A percentile compares a stretch with the other conserved stretches of the same genome.
Conservation (phyloP, 352 stramenopile genomes). For the Phytophthora palmivora region DNA sequence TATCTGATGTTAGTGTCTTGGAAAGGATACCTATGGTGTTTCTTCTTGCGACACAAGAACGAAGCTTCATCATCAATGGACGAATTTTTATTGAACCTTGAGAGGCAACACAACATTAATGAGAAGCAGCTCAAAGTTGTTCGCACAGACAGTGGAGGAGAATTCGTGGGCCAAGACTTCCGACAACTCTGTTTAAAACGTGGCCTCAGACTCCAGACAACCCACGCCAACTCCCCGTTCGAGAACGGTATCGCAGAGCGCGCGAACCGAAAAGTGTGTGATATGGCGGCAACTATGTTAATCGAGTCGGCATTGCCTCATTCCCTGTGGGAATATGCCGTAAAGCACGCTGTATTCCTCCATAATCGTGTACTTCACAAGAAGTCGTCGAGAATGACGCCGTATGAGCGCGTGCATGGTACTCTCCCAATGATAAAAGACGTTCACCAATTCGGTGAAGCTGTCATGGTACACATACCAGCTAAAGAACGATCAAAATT, state of each 20-base stretch:
- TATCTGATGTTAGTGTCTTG: slow-evolving; percentile 4
- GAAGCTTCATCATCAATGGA: not conserved
- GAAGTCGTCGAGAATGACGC: not conserved
- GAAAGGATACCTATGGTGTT: slow-evolving; percentile 1
- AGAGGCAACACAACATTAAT: not conserved
- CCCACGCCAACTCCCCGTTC: slow-evolving; percentile 2
- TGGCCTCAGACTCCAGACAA: not conserved
- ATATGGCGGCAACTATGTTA: slow-evolving; percentile 5
- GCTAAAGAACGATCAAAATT: no score
- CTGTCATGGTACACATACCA: no score
- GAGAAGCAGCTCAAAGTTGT: not conserved
- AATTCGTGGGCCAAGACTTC: slow-evolving; percentile 1
- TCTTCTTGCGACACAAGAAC: slow-evolving; percentile 1
- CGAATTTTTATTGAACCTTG: not conserved
- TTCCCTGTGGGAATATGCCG: slow-evolving; percentile 6
- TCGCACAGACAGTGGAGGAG: not conserved
- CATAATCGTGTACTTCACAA: slow-evolving; percentile 5
- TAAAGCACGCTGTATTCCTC: not conserved
- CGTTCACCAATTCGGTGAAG: not conserved
- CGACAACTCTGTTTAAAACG: not conserved
- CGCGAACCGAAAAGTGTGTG: not conserved
- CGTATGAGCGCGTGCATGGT: not conserved
- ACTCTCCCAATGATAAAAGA: not conserved
- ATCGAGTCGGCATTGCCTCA: not conserved
- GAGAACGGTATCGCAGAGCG: slow-evolving; percentile 9